Conservation (phyloP, 345 rosid species). For the Acer saccharum region DNA sequence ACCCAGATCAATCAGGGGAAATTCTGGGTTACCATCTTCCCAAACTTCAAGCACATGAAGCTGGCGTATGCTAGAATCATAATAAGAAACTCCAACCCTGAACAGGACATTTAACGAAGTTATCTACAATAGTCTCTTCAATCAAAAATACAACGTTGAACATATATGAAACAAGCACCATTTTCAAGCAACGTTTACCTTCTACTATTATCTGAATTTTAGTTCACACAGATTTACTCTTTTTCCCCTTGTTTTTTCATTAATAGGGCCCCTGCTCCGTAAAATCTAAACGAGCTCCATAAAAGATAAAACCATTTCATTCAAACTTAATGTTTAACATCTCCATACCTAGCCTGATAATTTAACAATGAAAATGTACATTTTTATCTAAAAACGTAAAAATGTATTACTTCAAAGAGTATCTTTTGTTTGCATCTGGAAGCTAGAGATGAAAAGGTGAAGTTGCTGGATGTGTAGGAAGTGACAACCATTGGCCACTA, state of each 20-base stretch:
- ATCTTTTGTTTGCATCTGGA: background rate
- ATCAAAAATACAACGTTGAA: background rate
- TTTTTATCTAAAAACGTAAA: background rate
- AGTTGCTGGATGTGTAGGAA: background rate
- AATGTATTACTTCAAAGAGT: background rate
- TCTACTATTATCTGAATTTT: background rate
- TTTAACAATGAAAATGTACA: background rate
- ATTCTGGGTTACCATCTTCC: slow-evolving; percentile 81
- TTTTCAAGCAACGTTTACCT: background rate
- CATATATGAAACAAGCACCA: background rate
- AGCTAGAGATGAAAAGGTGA: background rate
- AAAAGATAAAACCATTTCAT: background rate
- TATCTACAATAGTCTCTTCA: background rate
- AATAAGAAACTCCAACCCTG: slow-evolving; percentile 91
- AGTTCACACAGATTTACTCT: background rate
- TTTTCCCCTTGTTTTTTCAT: background rate
- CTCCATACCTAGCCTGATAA: background rate
- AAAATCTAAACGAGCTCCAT: background rate
- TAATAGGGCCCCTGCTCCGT: background rate
- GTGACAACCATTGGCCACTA: background rate
- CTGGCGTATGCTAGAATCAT: slow-evolving; percentile 77
- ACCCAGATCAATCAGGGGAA: slow-evolving; percentile 84
- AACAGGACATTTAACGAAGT: background rate
- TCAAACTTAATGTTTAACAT: background rate
- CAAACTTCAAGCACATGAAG: slow-evolving; percentile 91